Evolutionary conservation across 2,329 filamentous ascomycete species (phyloP).

Genomic region (Tolypocladium cylindrosporum): DNA sequence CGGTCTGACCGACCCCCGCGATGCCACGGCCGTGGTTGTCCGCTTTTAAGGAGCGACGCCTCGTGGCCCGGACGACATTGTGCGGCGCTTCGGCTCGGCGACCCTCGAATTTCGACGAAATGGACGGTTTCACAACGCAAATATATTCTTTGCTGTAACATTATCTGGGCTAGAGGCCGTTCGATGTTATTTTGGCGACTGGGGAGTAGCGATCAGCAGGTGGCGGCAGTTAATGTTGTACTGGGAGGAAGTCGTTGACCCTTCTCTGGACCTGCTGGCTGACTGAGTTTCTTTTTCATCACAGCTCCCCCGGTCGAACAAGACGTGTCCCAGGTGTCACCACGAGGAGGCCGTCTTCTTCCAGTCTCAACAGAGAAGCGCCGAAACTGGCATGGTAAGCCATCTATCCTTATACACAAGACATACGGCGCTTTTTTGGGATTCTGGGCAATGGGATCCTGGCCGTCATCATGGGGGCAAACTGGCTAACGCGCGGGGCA

Average conservation of each 20-base stretch:
- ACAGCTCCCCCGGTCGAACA: constrained; percentile 85
- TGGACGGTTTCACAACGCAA: neutral
- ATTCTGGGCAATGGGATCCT: neutral
- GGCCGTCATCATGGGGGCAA: neutral
- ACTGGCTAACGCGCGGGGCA: constrained; percentile 5
- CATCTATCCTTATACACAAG: neutral
- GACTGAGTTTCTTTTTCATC: constrained; percentile 29
- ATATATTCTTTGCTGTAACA: neutral
- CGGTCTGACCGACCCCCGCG: neutral
- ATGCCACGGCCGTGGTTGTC: neutral
- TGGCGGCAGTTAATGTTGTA: constrained; percentile 3
- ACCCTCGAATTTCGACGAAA: neutral
- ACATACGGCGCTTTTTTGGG: neutral
- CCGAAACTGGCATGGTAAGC: constrained; percentile 95
- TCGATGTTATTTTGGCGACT: neutral
- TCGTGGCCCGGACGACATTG: neutral
- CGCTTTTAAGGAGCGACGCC: neutral
- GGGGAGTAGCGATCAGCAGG: neutral
- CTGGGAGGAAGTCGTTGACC: constrained; percentile 14
- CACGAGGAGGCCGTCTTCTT: constrained; percentile 95
- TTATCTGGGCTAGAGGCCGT: neutral
- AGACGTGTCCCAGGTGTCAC: constrained; percentile 73
- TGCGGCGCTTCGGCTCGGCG: too few relatives aligned
- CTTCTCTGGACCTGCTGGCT: constrained; percentile 27
- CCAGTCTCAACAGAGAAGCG: constrained; percentile 94